These are phyloP conservation scores for Lagenaria siceraria DNA, from an alignment of 306 rosid species.

Conservation along the genomic window DNA sequence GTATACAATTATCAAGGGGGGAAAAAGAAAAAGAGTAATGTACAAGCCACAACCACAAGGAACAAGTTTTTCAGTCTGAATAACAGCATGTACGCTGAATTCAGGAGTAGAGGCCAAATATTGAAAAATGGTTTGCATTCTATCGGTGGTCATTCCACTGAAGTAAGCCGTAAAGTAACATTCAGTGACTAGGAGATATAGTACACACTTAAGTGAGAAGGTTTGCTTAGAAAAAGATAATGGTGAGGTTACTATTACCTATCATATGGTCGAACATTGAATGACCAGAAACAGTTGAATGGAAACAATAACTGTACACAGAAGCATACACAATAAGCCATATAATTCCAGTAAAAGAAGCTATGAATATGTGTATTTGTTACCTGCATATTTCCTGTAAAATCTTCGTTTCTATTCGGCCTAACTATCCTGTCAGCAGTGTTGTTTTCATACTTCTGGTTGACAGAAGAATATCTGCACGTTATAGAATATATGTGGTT, in stretches of 20 bases:
- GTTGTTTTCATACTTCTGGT: slow-evolving; percentile 48
- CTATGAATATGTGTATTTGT: neutral
- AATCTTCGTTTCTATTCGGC: slow-evolving; percentile 40
- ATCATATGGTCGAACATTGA: neutral
- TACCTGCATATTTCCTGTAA: slow-evolving; percentile 53
- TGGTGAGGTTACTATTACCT: neutral
- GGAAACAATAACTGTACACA: neutral
- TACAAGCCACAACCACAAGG: too few species aligned
- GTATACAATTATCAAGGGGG: too few species aligned
- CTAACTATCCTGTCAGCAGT: slow-evolving; percentile 56
- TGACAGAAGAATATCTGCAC: slow-evolving; percentile 37
- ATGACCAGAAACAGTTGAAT: neutral
- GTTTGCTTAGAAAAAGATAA: neutral
- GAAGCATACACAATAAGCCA: neutral
- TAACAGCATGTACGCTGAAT: too few species aligned
- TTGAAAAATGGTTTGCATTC: too few species aligned
- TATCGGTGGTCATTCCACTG: too few species aligned
- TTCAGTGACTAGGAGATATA: neutral
- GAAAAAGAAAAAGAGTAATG: too few species aligned
- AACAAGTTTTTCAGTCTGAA: too few species aligned
- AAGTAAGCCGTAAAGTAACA: too few species aligned
- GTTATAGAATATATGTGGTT: slow-evolving; percentile 13
- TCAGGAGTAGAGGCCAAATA: too few species aligned
- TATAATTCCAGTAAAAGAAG: neutral
- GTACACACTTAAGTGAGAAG: neutral